Evolutionary conservation across 129 eudicot species (phyloP).

Genomic region (Scalesia atractyloides): DNA sequence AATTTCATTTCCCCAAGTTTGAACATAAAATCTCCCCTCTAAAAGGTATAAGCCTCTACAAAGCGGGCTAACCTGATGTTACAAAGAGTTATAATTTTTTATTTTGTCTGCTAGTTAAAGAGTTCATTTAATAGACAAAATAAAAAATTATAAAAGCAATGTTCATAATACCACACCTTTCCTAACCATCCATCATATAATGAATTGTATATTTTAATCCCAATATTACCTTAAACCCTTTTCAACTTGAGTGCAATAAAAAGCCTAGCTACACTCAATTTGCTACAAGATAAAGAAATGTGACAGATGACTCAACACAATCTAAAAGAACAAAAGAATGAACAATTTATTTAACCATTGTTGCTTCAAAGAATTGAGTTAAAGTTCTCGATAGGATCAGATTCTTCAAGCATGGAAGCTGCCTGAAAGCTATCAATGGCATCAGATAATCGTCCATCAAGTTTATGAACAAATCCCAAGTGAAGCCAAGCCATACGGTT

Average conservation of each 20-base stretch:
- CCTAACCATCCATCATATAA: background rate
- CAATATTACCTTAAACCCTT: background rate
- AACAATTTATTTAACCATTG: slow-evolving; percentile 14
- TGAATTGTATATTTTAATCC: background rate
- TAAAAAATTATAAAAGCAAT: no score
- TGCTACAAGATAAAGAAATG: background rate
- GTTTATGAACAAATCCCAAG: slow-evolving; percentile 78
- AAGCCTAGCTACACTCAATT: slow-evolving; percentile 3
- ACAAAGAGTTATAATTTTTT: no score
- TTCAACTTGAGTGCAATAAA: no score
- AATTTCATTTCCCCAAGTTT: no score
- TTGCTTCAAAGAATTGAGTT: slow-evolving; percentile 47
- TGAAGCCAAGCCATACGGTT: slow-evolving; percentile 83
- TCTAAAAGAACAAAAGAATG: slow-evolving; percentile 46
- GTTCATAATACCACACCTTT: no score
- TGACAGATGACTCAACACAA: slow-evolving; percentile 10
- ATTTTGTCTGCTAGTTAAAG: no score
- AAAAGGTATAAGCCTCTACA: no score
- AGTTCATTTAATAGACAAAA: no score
- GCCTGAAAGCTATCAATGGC: slow-evolving; percentile 96
- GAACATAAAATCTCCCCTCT: no score
- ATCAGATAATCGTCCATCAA: slow-evolving; percentile 80
- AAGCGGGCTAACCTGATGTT: no score
- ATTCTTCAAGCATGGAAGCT: slow-evolving; percentile 92
- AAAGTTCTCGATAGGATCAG: slow-evolving; percentile 86